Base-by-base conservation (phyloP, 192 early-diverging fungal species). In the Gryganskiella cystojenkinii region DNA sequence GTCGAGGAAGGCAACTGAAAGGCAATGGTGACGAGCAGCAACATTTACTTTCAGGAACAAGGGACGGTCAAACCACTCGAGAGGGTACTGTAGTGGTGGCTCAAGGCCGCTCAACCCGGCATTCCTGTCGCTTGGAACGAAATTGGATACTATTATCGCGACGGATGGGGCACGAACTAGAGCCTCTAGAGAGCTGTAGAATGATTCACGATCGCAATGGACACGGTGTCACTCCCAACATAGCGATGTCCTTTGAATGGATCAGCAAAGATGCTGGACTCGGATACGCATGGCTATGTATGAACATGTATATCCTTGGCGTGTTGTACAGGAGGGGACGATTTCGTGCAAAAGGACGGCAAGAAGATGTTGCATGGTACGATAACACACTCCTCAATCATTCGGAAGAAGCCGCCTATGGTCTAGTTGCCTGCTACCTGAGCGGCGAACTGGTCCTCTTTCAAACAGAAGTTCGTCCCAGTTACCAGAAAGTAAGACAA, bases 391-490 rank as follows among this genome's bases (percentile, higher is more conserved):
- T 90, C 51, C 43, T 71, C 40, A 85, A 91, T 40, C 83, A 86
- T 11, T 81, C 91, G 27, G 82, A 87, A 31, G 69, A 81, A 13
- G 85, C 84, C 15, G 81, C 63, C 79, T 84, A 80, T 53, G 82
- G 92, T 55, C 67, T 95, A 46, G 94, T 92, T 9, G 93, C 89
- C 60, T 95, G 94, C 57, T 95, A 91, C 63, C 87, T 91, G 35
- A 92, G 93, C 68, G 93, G 92, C 31, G 88, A 91, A n/a, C n/a
- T n/a, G n/a, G n/a, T n/a, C n/a, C n/a, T n/a, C n/a, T n/a, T n/a
- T n/a, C n/a, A n/a, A n/a, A n/a, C n/a, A n/a, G n/a, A n/a, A n/a
- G n/a, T n/a, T n/a, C n/a, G n/a, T n/a, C n/a, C n/a, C n/a, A n/a
- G n/a, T n/a, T n/a, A n/a, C n/a, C n/a, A n/a, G n/a, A n/a, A n/a